phyloP scores from a whole-genome alignment of 2,329 filamentous ascomycete genomes.

The Cercospora janseana region DNA sequence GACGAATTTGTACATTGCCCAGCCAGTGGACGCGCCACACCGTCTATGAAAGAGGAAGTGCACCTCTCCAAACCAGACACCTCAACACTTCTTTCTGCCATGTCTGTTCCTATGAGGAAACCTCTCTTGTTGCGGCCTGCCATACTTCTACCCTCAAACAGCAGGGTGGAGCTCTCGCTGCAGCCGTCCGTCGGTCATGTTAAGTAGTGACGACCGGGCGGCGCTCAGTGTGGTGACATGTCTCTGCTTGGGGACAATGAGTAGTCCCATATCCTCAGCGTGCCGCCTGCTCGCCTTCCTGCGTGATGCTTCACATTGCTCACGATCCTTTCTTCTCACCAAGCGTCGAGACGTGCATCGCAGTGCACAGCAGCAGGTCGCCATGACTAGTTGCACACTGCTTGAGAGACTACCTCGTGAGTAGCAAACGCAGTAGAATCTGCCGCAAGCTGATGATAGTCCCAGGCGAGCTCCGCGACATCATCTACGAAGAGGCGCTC shows the following conservation, averaged over 20 bases:
- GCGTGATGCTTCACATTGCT: neutral
- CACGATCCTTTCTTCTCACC: neutral
- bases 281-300: neutral
- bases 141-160: conserved; percentile 4
- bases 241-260: conserved; percentile 12
- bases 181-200: conserved; percentile 10
- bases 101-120: neutral
- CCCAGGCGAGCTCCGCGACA: conserved; percentile 14
- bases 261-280: neutral
- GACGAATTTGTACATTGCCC: neutral
- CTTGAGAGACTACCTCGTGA: conserved; percentile 17
- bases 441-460: neutral
- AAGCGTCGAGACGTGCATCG: neutral
- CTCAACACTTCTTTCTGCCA: neutral
- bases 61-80: neutral
- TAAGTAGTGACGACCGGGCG: conserved; percentile 3
- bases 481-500: conserved; percentile 15
- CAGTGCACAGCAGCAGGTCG: neutral
- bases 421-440: neutral
- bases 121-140: neutral
- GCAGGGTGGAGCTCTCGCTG: conserved; percentile 8
- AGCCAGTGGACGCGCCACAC: conserved; percentile 5
- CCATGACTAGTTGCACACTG: conserved; percentile 12
- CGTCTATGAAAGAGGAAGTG: neutral
- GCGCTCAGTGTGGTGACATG: conserved; percentile 6